phyloP scores from a whole-genome alignment of 2,329 filamentous ascomycete species.

The Trichoderma lentiforme region DNA sequence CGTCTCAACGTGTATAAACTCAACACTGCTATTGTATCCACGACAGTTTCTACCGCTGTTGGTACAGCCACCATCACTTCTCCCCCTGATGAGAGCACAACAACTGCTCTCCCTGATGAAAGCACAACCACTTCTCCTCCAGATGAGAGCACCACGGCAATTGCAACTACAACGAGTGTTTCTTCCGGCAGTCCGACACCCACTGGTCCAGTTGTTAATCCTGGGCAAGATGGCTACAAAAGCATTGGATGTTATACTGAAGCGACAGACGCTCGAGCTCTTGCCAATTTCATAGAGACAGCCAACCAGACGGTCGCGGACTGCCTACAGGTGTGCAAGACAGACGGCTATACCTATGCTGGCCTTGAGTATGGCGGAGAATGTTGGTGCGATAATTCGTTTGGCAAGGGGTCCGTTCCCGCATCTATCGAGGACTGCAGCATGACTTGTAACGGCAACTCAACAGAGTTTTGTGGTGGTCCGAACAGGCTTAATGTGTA shows the following conservation, averaged over 20 bases:
- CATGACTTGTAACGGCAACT: conserved; percentile 37
- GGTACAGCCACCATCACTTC: conserved; percentile 30
- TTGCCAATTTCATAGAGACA: conserved; percentile 27
- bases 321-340: conserved; percentile 34
- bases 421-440: conserved; percentile 32
- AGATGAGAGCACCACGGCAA: conserved; percentile 29
- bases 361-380: conserved; percentile 41
- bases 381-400: conserved; percentile 37
- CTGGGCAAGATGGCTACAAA: conserved; percentile 24
- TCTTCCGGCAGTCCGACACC: conserved; percentile 27
- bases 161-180: conserved; percentile 23
- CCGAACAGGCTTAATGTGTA: conserved; percentile 35
- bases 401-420: conserved; percentile 28
- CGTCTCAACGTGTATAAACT: conserved; percentile 37
- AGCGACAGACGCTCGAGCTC: conserved; percentile 31
- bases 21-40: not conserved
- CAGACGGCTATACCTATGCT: conserved; percentile 29
- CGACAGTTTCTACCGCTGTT: not conserved
- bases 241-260: conserved; percentile 40
- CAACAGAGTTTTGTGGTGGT: conserved; percentile 38
- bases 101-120: not conserved
- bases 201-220: conserved; percentile 14
- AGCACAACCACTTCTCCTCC: not conserved
- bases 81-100: no score
- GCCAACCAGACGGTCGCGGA: conserved; percentile 31